Conservation (phyloP, 169 alveolate genomes). For the Cystoisospora suis region DNA sequence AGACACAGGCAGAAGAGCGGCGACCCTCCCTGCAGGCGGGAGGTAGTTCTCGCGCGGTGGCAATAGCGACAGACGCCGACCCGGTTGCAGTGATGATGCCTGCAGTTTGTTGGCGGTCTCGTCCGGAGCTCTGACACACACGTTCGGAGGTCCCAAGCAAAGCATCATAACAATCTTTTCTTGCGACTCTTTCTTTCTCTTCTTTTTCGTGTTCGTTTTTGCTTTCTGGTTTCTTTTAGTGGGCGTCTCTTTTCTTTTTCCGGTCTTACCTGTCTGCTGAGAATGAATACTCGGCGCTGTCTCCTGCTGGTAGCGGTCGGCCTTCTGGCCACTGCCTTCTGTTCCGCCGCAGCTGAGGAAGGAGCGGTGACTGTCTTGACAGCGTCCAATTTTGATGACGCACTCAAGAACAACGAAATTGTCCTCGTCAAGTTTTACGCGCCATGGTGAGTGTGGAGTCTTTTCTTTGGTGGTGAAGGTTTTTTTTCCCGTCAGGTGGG, state of each 20-base stretch:
- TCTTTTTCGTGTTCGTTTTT: not conserved
- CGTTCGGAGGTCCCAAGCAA: no score
- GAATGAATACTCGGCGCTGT: not conserved
- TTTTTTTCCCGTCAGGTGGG: no score
- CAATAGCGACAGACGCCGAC: no score
- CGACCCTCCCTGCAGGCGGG: no score
- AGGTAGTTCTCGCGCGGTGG: no score
- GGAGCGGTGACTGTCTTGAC: constrained; percentile 40
- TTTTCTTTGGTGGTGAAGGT: not conserved
- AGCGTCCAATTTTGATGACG: constrained; percentile 28
- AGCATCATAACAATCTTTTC: no score
- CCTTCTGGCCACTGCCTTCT: constrained; percentile 8
- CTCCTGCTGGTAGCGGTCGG: not conserved
- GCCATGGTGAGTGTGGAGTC: constrained; percentile 45
- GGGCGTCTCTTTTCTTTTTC: not conserved
- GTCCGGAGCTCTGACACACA: no score
- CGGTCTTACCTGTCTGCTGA: not conserved
- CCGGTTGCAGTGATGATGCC: no score
- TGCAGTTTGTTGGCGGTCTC: no score
- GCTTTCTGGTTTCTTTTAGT: no score
- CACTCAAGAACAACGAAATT: constrained; percentile 40
- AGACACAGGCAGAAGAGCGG: no score
- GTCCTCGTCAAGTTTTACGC: constrained; percentile 60
- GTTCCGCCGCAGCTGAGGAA: constrained; percentile 30
- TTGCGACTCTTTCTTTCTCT: not conserved